Percentiles rank a stretch among this genome's conserved stretches.
Evolutionary conservation across 225 moss, liverwort and hornwort genomes (phyloP).

Genomic region (Neckera pumila): DNA sequence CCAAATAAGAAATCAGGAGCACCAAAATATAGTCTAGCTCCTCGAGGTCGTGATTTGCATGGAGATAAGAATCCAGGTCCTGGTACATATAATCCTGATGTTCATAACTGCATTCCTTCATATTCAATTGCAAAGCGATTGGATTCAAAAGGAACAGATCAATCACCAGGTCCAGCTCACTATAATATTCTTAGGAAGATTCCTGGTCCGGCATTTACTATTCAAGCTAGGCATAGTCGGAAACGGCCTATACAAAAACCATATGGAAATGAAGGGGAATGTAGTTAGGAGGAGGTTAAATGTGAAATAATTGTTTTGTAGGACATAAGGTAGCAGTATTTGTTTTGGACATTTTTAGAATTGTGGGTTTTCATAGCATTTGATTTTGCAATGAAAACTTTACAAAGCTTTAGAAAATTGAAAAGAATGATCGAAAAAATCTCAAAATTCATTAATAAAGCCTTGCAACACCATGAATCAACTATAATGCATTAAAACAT

Average conservation of each 20-base stretch:
- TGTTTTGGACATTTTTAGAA: not conserved
- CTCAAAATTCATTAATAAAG: no score
- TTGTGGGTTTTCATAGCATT: not conserved
- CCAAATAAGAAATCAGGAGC: constrained; percentile 15
- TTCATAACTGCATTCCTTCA: constrained; percentile 34
- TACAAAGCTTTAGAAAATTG: not conserved
- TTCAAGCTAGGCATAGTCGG: constrained; percentile 13
- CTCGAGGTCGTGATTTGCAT: not conserved
- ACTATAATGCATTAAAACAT: not conserved
- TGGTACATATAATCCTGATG: constrained; percentile 30
- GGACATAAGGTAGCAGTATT: not conserved
- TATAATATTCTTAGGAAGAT: constrained; percentile 28
- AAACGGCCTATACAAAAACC: constrained; percentile 16
- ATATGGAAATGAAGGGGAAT: not conserved
- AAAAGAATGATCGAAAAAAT: not conserved
- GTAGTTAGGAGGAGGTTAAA: not conserved
- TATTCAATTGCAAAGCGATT: constrained; percentile 38
- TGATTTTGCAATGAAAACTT: not conserved
- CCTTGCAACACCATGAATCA: not conserved
- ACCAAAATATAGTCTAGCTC: constrained; percentile 38
- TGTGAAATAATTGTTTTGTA: not conserved
- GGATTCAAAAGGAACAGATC: not conserved
- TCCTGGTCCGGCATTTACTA: constrained; percentile 32
- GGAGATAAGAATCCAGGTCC: constrained; percentile 47
- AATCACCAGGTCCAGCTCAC: constrained; percentile 27